These are phyloP conservation scores for Penicillium chermesinum DNA, from an alignment of 495 filamentous ascomycete species.

Conservation along the genomic window DNA sequence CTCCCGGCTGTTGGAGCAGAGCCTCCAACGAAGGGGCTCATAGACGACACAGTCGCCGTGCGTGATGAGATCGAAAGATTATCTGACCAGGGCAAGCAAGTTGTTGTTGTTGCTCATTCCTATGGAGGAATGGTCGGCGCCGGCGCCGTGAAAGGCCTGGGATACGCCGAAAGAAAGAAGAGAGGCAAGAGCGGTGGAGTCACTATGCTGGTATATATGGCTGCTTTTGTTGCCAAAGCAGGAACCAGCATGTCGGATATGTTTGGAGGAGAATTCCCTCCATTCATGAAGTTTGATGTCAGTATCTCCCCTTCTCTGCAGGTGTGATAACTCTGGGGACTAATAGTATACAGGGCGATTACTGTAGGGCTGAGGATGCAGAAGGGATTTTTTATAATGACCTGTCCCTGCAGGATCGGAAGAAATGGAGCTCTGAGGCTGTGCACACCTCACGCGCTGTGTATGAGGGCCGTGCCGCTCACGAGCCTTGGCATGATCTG, in stretches of 20 bases:
- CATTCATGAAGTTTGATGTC: conserved; percentile 29
- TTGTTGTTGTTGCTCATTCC: conserved; percentile 46
- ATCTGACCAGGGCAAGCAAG: conserved; percentile 36
- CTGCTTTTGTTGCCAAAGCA: conserved; percentile 31
- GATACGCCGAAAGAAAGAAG: conserved; percentile 23
- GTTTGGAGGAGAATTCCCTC: conserved; percentile 21
- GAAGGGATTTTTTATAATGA: conserved; percentile 19
- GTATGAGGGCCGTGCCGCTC: conserved; percentile 18
- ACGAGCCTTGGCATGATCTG: conserved; percentile 22
- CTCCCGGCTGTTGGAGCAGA: conserved; percentile 42
- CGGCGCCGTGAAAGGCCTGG: conserved; percentile 37
- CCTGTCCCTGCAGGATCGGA: conserved; percentile 15
- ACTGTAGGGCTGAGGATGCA: conserved; percentile 15
- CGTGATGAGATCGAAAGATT: conserved; percentile 19
- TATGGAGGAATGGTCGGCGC: conserved; percentile 46
- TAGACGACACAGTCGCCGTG: conserved; percentile 28
- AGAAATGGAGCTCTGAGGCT: conserved; percentile 11
- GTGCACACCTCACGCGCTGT: conserved; percentile 20
- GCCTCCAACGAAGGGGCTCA: conserved; percentile 36
- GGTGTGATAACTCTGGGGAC: neutral
- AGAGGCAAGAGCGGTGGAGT: conserved; percentile 36
- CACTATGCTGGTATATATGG: conserved; percentile 35
- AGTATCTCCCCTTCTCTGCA: neutral
- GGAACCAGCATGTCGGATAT: conserved; percentile 19
- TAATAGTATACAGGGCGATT: conserved; percentile 16